A percentile compares a stretch with the other conserved stretches of the same genome.
Conservation (phyloP, 768 basidiomycete species). For the Suillus paluster region DNA sequence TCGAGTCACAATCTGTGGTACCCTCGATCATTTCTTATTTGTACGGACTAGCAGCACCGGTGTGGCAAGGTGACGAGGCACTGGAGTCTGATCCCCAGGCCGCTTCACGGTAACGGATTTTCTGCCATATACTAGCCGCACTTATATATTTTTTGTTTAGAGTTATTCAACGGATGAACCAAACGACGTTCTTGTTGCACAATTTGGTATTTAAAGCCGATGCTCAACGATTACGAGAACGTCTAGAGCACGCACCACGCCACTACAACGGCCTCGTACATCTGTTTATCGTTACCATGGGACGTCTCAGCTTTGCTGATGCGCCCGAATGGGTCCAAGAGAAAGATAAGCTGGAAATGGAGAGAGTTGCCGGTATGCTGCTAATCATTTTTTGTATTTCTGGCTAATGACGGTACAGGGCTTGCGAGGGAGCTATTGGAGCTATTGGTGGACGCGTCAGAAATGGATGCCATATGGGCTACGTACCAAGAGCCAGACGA, state of each 20-base stretch:
- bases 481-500: conserved; percentile 57
- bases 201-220: conserved; percentile 59
- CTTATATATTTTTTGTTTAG: conserved; percentile 38
- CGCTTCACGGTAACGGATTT: conserved; percentile 25
- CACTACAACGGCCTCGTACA: conserved; percentile 67
- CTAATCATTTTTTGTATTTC: conserved; percentile 1
- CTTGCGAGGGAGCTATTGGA: conserved; percentile 65
- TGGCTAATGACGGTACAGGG: conserved; percentile 41
- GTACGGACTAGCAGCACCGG: conserved; percentile 50
- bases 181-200: conserved; percentile 63
- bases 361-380: conserved; percentile 51
- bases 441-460: conserved; percentile 72
- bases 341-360: conserved; percentile 45
- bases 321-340: conserved; percentile 61
- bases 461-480: conserved; percentile 66
- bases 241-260: conserved; percentile 59
- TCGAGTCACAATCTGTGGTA: conserved; percentile 58
- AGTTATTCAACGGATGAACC: conserved; percentile 52
- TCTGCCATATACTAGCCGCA: background rate
- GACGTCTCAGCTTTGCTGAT: conserved; percentile 73
- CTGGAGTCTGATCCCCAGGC: conserved; percentile 41
- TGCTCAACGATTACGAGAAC: conserved; percentile 57
- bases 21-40: conserved; percentile 68
- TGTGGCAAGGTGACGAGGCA: conserved; percentile 70
- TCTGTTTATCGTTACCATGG: conserved; percentile 77